A percentile compares a stretch with the other conserved stretches of the same genome.
Evolutionary conservation across 2,329 filamentous ascomycete species (phyloP).

Genomic region (Fusarium sp.): DNA sequence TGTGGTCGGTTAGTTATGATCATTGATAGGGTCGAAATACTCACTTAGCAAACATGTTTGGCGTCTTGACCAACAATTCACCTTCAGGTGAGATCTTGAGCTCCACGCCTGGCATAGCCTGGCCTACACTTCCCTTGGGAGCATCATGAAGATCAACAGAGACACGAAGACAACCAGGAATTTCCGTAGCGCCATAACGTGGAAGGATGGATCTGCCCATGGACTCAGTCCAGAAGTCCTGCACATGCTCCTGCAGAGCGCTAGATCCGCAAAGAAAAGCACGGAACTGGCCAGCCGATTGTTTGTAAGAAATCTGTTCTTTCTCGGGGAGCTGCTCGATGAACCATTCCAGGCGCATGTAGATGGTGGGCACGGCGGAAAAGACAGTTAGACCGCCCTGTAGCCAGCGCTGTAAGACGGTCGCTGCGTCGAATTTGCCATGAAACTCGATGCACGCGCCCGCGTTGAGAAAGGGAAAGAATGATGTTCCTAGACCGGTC

Average conservation of each 20-base stretch:
- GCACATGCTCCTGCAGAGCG: background rate
- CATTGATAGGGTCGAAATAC: background rate
- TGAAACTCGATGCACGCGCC: constrained; percentile 1
- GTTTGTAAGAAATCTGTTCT: background rate
- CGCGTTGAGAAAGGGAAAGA: background rate
- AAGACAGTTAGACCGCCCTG: background rate
- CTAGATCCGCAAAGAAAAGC: background rate
- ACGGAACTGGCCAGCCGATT: background rate
- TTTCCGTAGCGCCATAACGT: background rate
- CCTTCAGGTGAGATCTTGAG: background rate
- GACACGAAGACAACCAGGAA: background rate
- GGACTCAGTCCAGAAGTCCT: background rate
- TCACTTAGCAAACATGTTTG: constrained; percentile 4
- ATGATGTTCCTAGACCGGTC: background rate
- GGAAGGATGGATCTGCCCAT: background rate
- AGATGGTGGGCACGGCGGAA: constrained; percentile 1
- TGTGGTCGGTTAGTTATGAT: background rate
- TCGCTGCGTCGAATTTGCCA: background rate
- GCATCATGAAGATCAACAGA: background rate
- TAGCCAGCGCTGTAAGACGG: background rate
- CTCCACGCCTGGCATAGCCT: background rate
- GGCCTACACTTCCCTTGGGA: background rate
- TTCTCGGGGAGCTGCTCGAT: background rate
- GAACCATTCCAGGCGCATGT: background rate
- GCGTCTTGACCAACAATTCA: background rate